Conservation (phyloP, 768 basidiomycete genomes). For the Mycena maculata region DNA sequence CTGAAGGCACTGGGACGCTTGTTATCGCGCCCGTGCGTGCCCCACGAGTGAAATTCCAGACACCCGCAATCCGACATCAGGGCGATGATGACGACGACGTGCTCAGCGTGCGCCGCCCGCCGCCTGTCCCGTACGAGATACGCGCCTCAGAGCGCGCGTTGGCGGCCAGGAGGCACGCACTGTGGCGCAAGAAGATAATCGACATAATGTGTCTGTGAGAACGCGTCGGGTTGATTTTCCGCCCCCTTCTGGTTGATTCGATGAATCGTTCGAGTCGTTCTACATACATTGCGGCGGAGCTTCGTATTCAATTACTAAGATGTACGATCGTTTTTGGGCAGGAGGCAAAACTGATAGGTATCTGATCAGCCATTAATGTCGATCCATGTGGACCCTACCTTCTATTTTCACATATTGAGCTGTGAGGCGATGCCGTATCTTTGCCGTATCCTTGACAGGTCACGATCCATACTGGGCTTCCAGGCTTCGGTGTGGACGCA, state of each 20-base stretch:
- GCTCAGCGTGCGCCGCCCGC: not conserved
- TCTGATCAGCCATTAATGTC: no score
- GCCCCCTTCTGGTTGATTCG: no score
- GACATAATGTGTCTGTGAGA: not conserved
- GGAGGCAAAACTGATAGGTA: no score
- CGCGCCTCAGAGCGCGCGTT: not conserved
- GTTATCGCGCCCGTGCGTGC: not conserved
- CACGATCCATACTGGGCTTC: no score
- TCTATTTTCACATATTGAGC: no score
- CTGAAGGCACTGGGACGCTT: not conserved
- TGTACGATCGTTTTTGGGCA: no score
- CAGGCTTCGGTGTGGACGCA: no score
- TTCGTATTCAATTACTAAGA: not conserved
- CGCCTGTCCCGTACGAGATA: constrained; percentile 6
- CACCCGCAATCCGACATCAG: not conserved
- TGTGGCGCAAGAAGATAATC: not conserved
- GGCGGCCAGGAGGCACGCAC: not conserved
- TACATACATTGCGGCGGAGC: not conserved
- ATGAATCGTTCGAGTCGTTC: no score
- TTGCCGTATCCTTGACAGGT: no score
- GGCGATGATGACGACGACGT: not conserved
- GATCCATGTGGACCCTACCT: no score
- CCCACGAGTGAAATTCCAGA: not conserved
- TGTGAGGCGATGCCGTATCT: no score
- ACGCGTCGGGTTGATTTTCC: no score